Evolutionary conservation across 2,329 filamentous ascomycete genomes (phyloP).

Genomic region (Verticillium klebahnii): DNA sequence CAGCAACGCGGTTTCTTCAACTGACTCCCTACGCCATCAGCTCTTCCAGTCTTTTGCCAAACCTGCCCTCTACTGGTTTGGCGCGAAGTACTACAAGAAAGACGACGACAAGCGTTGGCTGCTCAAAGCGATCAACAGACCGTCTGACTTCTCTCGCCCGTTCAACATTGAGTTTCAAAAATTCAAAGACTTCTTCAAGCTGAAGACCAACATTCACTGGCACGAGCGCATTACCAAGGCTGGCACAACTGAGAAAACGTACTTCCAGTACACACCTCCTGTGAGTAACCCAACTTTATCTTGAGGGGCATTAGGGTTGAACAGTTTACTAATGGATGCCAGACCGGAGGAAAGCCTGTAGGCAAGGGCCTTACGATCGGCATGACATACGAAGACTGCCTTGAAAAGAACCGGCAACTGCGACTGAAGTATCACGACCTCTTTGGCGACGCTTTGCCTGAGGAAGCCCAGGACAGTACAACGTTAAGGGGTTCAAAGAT

Average conservation of each 20-base stretch:
- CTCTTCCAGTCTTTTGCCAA: conserved; percentile 61
- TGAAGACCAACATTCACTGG: conserved; percentile 57
- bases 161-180: conserved; percentile 39
- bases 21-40: conserved; percentile 31
- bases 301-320: neutral
- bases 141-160: conserved; percentile 29
- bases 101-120: conserved; percentile 19
- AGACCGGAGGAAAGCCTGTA: conserved; percentile 11
- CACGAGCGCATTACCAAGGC: conserved; percentile 41
- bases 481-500: neutral
- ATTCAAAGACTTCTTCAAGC: conserved; percentile 54
- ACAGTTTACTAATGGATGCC: neutral
- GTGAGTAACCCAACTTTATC: conserved; percentile 25
- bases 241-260: conserved; percentile 21
- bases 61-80: conserved; percentile 58
- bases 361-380: conserved; percentile 1
- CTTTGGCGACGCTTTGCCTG: conserved; percentile 6
- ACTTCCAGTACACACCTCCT: conserved; percentile 43
- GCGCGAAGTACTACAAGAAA: conserved; percentile 44
- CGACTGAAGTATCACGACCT: conserved; percentile 5
- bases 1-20: neutral
- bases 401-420: conserved; percentile 3
- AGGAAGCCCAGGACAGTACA: neutral
- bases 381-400: conserved; percentile 2
- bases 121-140: conserved; percentile 21